Evolutionary conservation across 164 flowering plant genomes (phyloP), one percentile per base, ranked within the genome.

Genomic region (Piper longum): DNA sequence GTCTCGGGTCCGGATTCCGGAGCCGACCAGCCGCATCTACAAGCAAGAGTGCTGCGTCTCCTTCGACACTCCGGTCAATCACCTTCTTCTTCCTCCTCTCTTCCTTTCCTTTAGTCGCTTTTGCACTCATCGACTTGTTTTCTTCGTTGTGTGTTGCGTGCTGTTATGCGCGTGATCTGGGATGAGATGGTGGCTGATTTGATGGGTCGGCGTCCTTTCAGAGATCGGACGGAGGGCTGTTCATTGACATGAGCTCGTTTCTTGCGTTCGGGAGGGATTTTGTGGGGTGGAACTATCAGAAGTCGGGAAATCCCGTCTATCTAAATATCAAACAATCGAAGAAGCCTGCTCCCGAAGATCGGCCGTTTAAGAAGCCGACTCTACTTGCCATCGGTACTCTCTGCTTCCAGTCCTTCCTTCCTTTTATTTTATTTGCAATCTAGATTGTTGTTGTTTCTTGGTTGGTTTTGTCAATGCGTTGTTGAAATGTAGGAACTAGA

Each of bases 11-110:
- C 87, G 97, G 70, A 90, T 90, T 61, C 99, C 99, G 9, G 96
- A 88, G 65, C 99, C 99, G 2, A 88, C 97, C 51, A 85, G 85
- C 73, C 96, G 99, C 61, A 85, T 93, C 73, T 90, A 82, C 87
- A 93, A 93, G 73, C 89, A 88, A 4, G 99, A 93, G 76, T 93
- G 99, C 78, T 90, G 97, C 79, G 63, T 93, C 66, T 83, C 96
- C 14, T 93, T 88, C 70, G 95, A 84, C 42, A 78, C 95, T 64
- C 96, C 95, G 80, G 99, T 93, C 79, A 16, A 18, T 66, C 17
- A 57, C 6, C 19, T 57, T 26, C 36, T 57, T 19, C 19, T 57
- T 17, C 36, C 13, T 57, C 52, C 17, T 41, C 17, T 67, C 6
- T 5, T 5, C 48, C 7, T 11, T 11, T 44, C 48, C 2, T 6